phyloP scores from a whole-genome alignment of 441 rosid genomes.

The Metrosideros polymorpha region DNA sequence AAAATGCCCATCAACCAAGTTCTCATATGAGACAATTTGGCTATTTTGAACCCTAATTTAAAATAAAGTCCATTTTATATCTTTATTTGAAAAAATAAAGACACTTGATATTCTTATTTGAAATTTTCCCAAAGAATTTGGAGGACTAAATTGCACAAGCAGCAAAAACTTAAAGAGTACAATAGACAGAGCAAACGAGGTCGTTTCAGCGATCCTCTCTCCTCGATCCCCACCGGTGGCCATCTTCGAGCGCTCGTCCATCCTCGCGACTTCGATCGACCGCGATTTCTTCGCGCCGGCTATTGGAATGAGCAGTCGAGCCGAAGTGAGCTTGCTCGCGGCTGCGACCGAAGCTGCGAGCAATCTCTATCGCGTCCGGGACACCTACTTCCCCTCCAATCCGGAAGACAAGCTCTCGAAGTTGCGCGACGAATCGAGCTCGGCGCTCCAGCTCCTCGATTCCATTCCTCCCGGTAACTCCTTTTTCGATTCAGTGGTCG shows the following conservation, averaged over 20 bases:
- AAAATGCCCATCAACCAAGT: no score
- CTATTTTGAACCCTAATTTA: no score
- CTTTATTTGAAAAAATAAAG: no score
- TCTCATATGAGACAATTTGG: no score
- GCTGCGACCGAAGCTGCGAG: slow-evolving; percentile 27
- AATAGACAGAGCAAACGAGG: not conserved
- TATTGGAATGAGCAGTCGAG: slow-evolving; percentile 3
- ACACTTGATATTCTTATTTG: no score
- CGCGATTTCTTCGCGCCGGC: not conserved
- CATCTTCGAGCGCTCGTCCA: not conserved
- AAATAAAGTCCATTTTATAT: no score
- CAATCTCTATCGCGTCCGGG: slow-evolving; percentile 38
- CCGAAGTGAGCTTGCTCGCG: slow-evolving; percentile 21
- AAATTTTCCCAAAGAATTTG: no score
- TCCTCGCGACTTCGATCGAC: not conserved
- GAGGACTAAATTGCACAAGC: not conserved
- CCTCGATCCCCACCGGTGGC: not conserved
- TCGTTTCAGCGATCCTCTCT: not conserved
- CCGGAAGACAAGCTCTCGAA: slow-evolving; percentile 39
- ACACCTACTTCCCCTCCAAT: slow-evolving; percentile 46
- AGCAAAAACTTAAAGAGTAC: not conserved
- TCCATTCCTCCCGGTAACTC: slow-evolving; percentile 50
- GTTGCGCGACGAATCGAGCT: slow-evolving; percentile 38
- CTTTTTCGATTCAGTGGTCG: not conserved
- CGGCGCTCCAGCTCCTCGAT: slow-evolving; percentile 48